Evolutionary conservation across 257 asterid genomes (phyloP).

Genomic region (Petrea volubilis): DNA sequence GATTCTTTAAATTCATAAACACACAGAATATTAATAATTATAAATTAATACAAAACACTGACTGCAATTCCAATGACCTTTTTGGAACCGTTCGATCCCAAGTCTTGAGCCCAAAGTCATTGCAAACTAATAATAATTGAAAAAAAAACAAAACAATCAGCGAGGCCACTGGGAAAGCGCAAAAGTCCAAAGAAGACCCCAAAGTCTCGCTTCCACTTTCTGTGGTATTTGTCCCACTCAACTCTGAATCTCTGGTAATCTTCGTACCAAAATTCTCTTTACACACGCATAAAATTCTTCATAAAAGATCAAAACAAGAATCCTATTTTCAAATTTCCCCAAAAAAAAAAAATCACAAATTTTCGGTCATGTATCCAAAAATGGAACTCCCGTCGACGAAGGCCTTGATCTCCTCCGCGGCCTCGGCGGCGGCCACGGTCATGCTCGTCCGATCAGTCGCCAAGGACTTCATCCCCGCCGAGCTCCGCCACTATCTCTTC

Average conservation of each 20-base stretch:
- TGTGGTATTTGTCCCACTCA: not conserved
- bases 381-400: slow-evolving; percentile 32
- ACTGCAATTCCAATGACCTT: too few species aligned
- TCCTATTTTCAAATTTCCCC: not conserved
- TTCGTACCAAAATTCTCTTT: too few species aligned
- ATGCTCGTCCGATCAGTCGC: slow-evolving; percentile 45
- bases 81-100: too few species aligned
- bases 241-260: too few species aligned
- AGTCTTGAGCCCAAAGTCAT: not conserved
- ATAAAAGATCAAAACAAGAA: not conserved
- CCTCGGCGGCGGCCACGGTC: slow-evolving; percentile 46
- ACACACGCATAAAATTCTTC: not conserved
- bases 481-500: slow-evolving; percentile 22
- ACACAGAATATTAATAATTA: too few species aligned
- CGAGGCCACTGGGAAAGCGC: not conserved
- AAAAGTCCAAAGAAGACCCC: not conserved
- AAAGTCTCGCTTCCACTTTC: not conserved
- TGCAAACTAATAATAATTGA: too few species aligned
- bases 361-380: not conserved
- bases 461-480: slow-evolving; percentile 39
- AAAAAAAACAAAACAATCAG: not conserved
- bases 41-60: too few species aligned
- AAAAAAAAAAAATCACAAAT: not conserved
- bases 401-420: slow-evolving; percentile 44
- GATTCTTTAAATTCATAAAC: too few species aligned